phyloP scores from a whole-genome alignment of 352 stramenopile species.

The Pythium phragmitis region DNA sequence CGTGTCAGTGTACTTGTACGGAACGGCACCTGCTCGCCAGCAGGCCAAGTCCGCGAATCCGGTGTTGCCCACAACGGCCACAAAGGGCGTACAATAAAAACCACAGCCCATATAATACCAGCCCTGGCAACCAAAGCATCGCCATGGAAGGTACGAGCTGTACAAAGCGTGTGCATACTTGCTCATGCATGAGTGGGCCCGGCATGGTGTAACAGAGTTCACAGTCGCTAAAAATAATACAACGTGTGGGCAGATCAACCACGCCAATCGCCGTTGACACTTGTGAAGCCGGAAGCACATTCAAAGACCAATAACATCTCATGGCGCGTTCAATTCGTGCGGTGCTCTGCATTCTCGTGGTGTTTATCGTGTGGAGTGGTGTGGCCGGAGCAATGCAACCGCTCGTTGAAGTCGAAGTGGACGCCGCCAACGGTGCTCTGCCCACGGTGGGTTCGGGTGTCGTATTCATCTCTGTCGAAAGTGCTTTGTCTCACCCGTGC shows the following conservation, averaged over 20 bases:
- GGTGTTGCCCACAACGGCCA: slow-evolving; percentile 10
- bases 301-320: background rate
- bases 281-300: background rate
- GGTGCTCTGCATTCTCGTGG: background rate
- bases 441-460: background rate
- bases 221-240: slow-evolving; percentile 2
- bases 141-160: slow-evolving; percentile 5
- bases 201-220: background rate
- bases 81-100: slow-evolving; percentile 3
- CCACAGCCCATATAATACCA: background rate
- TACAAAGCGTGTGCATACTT: background rate
- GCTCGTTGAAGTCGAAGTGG: background rate
- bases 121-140: background rate
- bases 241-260: background rate
- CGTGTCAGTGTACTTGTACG: slow-evolving; percentile 75
- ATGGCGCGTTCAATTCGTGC: background rate
- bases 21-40: slow-evolving; percentile 52
- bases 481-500: too few species aligned
- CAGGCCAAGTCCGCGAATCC: background rate
- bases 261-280: background rate
- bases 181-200: background rate
- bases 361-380: background rate
- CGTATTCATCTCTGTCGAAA: too few species aligned
- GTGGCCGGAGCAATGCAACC: background rate
- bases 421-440: background rate